phyloP scores from a whole-genome alignment of 2,329 filamentous ascomycete genomes.

The Pyrenophora tritici-repentis region DNA sequence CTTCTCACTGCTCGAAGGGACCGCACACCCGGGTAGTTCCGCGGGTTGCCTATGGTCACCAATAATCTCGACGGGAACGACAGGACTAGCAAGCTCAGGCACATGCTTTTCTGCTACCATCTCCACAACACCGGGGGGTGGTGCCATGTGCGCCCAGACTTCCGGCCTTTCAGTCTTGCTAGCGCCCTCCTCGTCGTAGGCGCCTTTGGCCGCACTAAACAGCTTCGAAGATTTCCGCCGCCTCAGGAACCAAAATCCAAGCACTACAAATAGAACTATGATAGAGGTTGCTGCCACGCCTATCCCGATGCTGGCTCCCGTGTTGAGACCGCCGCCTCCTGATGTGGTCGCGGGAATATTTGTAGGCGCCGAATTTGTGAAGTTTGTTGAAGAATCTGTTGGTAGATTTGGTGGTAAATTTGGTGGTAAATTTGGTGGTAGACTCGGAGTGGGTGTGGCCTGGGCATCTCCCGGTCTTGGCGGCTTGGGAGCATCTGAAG shows the following conservation, averaged over 20 bases:
- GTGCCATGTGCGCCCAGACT: constrained; percentile 4
- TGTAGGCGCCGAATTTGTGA: background rate
- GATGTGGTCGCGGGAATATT: background rate
- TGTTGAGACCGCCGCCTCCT: constrained; percentile 4
- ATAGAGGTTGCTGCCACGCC: constrained; percentile 22
- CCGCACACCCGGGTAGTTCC: constrained; percentile 19
- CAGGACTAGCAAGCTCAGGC: constrained; percentile 20
- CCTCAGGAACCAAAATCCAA: constrained; percentile 18
- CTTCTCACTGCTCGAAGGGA: background rate
- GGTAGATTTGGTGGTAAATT: too few species aligned
- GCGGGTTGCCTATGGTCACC: constrained; percentile 14
- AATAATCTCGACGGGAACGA: constrained; percentile 8
- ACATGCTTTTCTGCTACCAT: constrained; percentile 8
- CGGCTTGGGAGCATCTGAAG: background rate
- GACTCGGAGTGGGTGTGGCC: background rate
- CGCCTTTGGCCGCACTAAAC: background rate
- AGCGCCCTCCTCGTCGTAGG: constrained; percentile 22
- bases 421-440: background rate
- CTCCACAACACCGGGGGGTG: constrained; percentile 1
- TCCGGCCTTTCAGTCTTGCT: background rate
- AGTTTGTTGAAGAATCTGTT: constrained; percentile 5
- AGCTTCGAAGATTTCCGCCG: background rate
- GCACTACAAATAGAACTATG: constrained; percentile 16
- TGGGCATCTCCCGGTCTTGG: background rate
- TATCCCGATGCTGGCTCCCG: constrained; percentile 22